Conservation (phyloP, 345 rosid genomes). For the Populus ilicifolia region DNA sequence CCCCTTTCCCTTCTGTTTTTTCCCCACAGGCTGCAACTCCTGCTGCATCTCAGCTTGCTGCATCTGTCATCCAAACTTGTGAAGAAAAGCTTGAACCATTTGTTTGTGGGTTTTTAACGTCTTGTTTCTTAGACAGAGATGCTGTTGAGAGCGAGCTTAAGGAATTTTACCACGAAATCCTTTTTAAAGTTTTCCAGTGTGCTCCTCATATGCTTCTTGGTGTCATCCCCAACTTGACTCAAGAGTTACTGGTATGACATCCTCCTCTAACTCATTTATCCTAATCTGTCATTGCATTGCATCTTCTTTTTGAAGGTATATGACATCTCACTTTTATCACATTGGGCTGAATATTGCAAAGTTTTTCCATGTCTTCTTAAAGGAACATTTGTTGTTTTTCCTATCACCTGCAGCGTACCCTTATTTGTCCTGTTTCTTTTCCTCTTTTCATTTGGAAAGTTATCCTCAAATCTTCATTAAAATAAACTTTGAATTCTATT, state of each 20-base stretch:
- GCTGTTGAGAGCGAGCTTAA: conserved; percentile 56
- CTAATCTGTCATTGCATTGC: conserved; percentile 2
- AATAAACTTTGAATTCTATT: background rate
- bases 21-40: conserved; percentile 44
- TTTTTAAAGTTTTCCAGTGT: conserved; percentile 58
- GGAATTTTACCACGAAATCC: conserved; percentile 76
- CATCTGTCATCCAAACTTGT: conserved; percentile 68
- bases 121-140: conserved; percentile 73
- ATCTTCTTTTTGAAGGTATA: too few species aligned
- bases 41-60: conserved; percentile 69
- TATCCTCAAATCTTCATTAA: background rate
- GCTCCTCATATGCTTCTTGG: conserved; percentile 76
- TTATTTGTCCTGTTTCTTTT: background rate
- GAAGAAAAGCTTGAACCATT: conserved; percentile 64
- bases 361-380: background rate
- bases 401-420: background rate
- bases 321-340: background rate
- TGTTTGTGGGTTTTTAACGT: conserved; percentile 62
- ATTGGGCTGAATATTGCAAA: background rate
- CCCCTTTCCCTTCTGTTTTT: conserved; percentile 5
- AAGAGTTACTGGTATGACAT: conserved; percentile 65
- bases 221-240: conserved; percentile 66
- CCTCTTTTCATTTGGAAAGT: background rate
- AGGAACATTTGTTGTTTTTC: background rate
- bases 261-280: background rate